Evolutionary conservation across 495 filamentous ascomycete genomes (phyloP), one percentile per base, ranked within the genome.

Genomic region (Trichoderma parareesei): DNA sequence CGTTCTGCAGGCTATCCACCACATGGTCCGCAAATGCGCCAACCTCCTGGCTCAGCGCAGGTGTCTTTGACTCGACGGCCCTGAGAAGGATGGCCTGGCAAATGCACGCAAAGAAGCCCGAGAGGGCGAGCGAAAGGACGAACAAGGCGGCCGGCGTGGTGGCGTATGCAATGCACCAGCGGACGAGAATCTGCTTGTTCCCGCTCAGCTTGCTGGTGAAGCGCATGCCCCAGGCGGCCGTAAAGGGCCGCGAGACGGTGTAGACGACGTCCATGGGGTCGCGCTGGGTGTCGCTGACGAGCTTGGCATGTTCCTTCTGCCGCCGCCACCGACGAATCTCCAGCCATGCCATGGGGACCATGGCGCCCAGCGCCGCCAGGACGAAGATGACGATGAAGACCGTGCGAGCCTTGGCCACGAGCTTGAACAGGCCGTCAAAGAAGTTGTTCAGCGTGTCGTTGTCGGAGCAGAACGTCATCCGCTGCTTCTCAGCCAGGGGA

Each of bases 251-350:
- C 20, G 92, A 95, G 16, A 87, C 85, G 60, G 97, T 89, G 71
- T 96, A 93, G 60, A 96, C 84, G 20, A 93, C 87, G 72, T 98
- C 95, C 82, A 97, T 85, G 2, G 89, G 85, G 68, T 97, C 92
- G 64, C 74, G 79, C 11, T 84, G 82, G 27, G 87, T 75, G 63
- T 87, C 82, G 60, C 79, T 80, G 60, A 96, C 80, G 35, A 91
- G 78, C 60, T 82, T 76, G 14, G 90, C 82, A 41, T 88, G 87
- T 65, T 87, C 74, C 71, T 87, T 83, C 81, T 90, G 88, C 8
- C 78, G 81, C 40, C 85, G 85, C 86, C 87, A 98, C 43, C 88
- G 84, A 48, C 87, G 85, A 62, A 92, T 86, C 74, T 98, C 95
- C 3, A 88, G 76, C 67, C 81, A 93, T 37, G 86, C 88, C 85